Conservation (phyloP, 2,329 filamentous ascomycete species). For the Paramyrothecium sp. region DNA sequence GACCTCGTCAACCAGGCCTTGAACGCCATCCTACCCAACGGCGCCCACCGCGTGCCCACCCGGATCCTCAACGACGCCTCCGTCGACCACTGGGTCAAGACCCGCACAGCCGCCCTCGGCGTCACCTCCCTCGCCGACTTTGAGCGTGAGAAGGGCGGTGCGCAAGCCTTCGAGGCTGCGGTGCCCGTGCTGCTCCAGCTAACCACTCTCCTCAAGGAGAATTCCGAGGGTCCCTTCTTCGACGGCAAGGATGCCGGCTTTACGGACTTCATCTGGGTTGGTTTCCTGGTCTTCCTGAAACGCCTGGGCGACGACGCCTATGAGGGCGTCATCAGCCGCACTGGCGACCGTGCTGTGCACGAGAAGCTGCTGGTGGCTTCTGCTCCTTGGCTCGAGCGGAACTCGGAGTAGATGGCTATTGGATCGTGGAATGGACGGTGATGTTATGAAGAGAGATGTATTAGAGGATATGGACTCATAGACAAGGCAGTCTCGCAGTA, state of each 20-base stretch:
- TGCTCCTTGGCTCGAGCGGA: conserved; percentile 38
- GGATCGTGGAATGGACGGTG: too few species aligned
- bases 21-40: conserved; percentile 34
- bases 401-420: conserved; percentile 25
- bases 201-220: conserved; percentile 51
- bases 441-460: too few species aligned
- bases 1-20: conserved; percentile 32
- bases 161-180: conserved; percentile 46
- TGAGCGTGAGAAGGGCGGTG: conserved; percentile 44
- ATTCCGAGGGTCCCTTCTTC: conserved; percentile 58
- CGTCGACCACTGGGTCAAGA: conserved; percentile 53
- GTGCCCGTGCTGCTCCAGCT: conserved; percentile 31
- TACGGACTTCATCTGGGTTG: conserved; percentile 57
- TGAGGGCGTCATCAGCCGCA: conserved; percentile 31
- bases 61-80: conserved; percentile 50
- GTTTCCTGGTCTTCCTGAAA: conserved; percentile 41
- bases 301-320: conserved; percentile 31
- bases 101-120: conserved; percentile 47
- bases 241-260: conserved; percentile 54
- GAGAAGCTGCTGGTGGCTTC: conserved; percentile 35
- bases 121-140: conserved; percentile 49
- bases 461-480: too few species aligned
- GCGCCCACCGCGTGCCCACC: conserved; percentile 46
- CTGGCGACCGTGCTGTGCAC: conserved; percentile 36
- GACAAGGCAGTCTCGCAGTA: too few species aligned